Percentiles rank a stretch among this genome's conserved stretches.
phyloP scores from a whole-genome alignment of 1,139 yeast genomes.

The Pichia inconspicua region DNA sequence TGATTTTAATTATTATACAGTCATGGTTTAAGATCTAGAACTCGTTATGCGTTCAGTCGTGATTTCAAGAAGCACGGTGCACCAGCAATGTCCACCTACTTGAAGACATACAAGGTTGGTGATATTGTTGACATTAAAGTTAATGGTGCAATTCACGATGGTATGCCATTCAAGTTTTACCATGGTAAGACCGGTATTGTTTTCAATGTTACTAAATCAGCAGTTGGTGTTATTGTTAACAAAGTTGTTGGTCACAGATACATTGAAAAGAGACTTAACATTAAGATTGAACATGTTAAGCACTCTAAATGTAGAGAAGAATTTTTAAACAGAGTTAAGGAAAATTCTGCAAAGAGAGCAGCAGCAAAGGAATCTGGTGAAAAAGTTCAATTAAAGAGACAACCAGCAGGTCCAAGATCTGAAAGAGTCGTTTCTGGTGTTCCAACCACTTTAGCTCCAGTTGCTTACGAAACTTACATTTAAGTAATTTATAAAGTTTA shows the following conservation, averaged over 20 bases:
- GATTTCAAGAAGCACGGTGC: constrained; percentile 98
- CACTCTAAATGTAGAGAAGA: constrained; percentile 99
- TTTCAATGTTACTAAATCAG: constrained; percentile 96
- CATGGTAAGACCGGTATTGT: constrained; percentile 99
- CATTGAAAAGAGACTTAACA: constrained; percentile 96
- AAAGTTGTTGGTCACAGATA: constrained; percentile 99
- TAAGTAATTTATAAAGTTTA: constrained; percentile 34
- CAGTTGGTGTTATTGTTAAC: constrained; percentile 97
- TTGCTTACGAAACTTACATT: constrained; percentile 98
- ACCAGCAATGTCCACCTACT: constrained; percentile 90
- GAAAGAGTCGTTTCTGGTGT: constrained; percentile 70
- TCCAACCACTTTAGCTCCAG: constrained; percentile 98
- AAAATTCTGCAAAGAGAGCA: constrained; percentile 86
- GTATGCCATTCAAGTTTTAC: constrained; percentile 99
- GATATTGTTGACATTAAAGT: constrained; percentile 99
- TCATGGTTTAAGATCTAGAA: constrained; percentile 99
- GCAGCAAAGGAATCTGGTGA: constrained; percentile 96
- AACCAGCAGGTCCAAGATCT: constrained; percentile 96
- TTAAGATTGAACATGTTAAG: constrained; percentile 97
- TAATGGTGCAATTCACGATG: constrained; percentile 98
- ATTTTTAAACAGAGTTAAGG: constrained; percentile 96
- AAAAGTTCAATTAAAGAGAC: constrained; percentile 90
- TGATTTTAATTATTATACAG: constrained; percentile 30
- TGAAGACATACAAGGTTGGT: constrained; percentile 97
- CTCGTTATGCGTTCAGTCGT: constrained; percentile 99